Evolutionary conservation across 192 early-diverging fungal genomes (phyloP).

Genomic region (Lunasporangiospora selenospora): DNA sequence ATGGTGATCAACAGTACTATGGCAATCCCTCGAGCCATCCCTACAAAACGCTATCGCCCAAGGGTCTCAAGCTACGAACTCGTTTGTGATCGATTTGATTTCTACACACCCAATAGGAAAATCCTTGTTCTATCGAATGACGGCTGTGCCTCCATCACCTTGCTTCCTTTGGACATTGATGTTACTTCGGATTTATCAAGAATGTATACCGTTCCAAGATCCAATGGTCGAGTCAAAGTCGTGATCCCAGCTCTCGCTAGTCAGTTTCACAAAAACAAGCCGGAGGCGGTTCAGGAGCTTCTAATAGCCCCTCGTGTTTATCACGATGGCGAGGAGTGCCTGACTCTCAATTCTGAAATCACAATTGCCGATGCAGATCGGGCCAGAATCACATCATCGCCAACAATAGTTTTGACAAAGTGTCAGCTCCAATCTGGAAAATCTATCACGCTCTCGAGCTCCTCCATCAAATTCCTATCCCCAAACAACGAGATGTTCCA

Average conservation of each 20-base stretch:
- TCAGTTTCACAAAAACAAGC: neutral
- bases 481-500: neutral
- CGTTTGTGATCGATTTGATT: conserved; percentile 1
- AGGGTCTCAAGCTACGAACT: neutral
- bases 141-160: neutral
- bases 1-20: neutral
- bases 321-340: neutral
- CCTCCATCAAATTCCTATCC: neutral
- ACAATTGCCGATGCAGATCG: neutral
- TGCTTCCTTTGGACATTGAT: neutral
- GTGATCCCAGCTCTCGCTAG: neutral
- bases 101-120: neutral
- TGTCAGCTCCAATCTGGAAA: neutral
- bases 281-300: neutral
- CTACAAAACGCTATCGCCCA: conserved; percentile 3
- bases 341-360: neutral
- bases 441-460: neutral
- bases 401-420: conserved; percentile 10
- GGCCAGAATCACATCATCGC: neutral
- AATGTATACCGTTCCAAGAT: neutral
- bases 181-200: too few species aligned
- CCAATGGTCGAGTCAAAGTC: conserved; percentile 1
- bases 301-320: neutral
- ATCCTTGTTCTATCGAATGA: neutral
- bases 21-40: neutral